Evolutionary conservation across 768 basidiomycete genomes (phyloP), one percentile per base, ranked within the genome.

Genomic region (Infundibulicybe gibba): DNA sequence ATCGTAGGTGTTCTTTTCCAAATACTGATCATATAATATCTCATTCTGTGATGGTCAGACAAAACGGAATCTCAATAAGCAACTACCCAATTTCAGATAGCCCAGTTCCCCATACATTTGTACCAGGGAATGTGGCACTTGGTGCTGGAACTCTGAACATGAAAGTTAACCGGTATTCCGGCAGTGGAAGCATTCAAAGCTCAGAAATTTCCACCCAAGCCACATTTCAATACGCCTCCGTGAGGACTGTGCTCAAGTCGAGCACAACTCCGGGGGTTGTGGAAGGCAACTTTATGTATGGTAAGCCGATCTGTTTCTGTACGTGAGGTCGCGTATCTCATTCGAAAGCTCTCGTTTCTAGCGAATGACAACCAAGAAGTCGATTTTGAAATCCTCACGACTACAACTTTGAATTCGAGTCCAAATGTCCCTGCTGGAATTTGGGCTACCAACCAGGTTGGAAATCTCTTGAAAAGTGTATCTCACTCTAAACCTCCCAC

Each of bases 231-330:
- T 69, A 64, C 45, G 68, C 56, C 5, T 69, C 68, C 11, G 65
- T 69, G 13, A 51, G 68, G 17, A 67, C 65, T 17, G 59, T 65
- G 21, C 50, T 59, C 33, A 67, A 67, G 47, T 68, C 67, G 32
- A 68, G 66, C 49, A 51, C 52, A 10, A 56, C 57, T 5, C 63
- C 55, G 31, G 68, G 67, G 14, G 59, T 68, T 21, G 60, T 63
- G 14, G 67, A 68, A 35, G 68, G 68, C 32, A 66, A 65, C 49
- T 68, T 70, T 43, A 64, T 65, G 50, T 70, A 67, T 46, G 47
- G 67, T 65, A 48, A 45, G 63, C 47, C 25, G 14, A 19, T 20
- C 48, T 25, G 25, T 25, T 40, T 25, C 33, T 40, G 4, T 21
- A 31, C 14, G 10, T n/a, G 21, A 30, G 20, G 17, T 19, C 16